phyloP scores from a whole-genome alignment of 768 basidiomycete genomes.

The Sporobolomyces roseus region DNA sequence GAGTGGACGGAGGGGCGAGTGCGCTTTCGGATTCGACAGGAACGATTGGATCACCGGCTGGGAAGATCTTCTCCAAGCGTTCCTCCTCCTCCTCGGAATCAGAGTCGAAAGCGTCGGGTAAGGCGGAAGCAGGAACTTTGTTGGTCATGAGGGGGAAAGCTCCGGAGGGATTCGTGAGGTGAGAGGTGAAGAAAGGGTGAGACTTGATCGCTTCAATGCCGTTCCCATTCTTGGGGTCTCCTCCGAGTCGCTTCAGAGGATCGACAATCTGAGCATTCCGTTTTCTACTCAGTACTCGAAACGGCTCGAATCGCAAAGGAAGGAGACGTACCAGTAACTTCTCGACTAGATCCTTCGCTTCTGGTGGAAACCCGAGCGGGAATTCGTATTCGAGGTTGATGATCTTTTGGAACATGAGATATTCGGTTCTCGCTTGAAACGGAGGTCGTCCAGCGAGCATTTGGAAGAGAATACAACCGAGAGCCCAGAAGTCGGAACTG shows the following conservation, averaged over 20 bases:
- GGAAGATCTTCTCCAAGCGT: too few species aligned
- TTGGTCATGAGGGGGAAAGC: conserved; percentile 6
- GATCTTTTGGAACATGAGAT: conserved; percentile 92
- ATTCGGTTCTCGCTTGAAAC: conserved; percentile 82
- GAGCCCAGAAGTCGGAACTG: conserved; percentile 91
- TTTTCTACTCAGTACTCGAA: too few species aligned
- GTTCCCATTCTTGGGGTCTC: conserved; percentile 29
- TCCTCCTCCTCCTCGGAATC: conserved; percentile 9
- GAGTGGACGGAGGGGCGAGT: neutral
- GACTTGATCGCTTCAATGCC: conserved; percentile 40
- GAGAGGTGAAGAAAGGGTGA: conserved; percentile 43
- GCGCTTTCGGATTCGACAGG: neutral
- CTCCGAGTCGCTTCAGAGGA: conserved; percentile 39
- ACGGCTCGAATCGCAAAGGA: too few species aligned
- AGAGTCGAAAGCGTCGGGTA: too few species aligned
- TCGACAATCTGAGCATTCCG: conserved; percentile 43
- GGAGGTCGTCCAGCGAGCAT: conserved; percentile 87
- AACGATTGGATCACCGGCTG: too few species aligned
- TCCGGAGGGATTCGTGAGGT: conserved; percentile 1
- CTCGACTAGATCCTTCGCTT: conserved; percentile 74
- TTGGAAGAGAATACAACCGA: conserved; percentile 90
- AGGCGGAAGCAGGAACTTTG: too few species aligned
- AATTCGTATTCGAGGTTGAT: conserved; percentile 80
- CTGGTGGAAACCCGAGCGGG: conserved; percentile 71
- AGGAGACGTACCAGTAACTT: conserved; percentile 62